These are phyloP conservation scores for Fomitopsis pinicola DNA, from an alignment of 1,284 basidiomycete species.

Conservation along the genomic window DNA sequence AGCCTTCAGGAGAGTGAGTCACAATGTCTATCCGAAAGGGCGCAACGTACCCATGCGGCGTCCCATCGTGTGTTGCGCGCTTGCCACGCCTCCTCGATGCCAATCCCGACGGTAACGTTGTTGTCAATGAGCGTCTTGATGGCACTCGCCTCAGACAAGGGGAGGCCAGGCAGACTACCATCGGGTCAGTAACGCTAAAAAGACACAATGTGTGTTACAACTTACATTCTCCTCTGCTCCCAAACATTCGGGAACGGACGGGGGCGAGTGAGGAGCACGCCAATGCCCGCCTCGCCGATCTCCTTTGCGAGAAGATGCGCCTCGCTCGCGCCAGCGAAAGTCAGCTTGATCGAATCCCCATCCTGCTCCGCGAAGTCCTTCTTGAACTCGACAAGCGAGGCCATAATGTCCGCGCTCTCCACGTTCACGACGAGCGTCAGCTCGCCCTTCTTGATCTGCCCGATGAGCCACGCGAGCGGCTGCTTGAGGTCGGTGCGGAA, in stretches of 20 bases:
- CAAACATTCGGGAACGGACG: constrained; percentile 58
- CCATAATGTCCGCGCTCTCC: constrained; percentile 72
- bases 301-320: constrained; percentile 74
- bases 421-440: constrained; percentile 54
- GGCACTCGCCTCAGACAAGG: constrained; percentile 62
- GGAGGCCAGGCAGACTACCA: constrained; percentile 62
- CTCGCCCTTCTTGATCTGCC: constrained; percentile 46
- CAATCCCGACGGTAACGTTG: constrained; percentile 75
- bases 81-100: constrained; percentile 49
- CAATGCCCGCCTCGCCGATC: constrained; percentile 65
- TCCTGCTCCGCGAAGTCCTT: constrained; percentile 55
- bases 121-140: constrained; percentile 58
- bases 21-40: neutral
- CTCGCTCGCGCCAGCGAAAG: constrained; percentile 69
- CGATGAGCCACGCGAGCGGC: constrained; percentile 50
- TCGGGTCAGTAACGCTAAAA: neutral
- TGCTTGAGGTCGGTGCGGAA: constrained; percentile 46
- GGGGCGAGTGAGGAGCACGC: constrained; percentile 67
- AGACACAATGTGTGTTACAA: neutral
- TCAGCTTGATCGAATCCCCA: constrained; percentile 43
- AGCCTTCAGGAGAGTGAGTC: constrained; percentile 13
- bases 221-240: constrained; percentile 50
- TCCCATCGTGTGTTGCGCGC: constrained; percentile 63
- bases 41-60: constrained; percentile 41
- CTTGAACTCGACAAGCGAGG: constrained; percentile 73